A percentile compares a stretch with the other conserved stretches of the same genome.
Evolutionary conservation across 305 asterid species (phyloP).

Genomic region (Solanum chacoense): DNA sequence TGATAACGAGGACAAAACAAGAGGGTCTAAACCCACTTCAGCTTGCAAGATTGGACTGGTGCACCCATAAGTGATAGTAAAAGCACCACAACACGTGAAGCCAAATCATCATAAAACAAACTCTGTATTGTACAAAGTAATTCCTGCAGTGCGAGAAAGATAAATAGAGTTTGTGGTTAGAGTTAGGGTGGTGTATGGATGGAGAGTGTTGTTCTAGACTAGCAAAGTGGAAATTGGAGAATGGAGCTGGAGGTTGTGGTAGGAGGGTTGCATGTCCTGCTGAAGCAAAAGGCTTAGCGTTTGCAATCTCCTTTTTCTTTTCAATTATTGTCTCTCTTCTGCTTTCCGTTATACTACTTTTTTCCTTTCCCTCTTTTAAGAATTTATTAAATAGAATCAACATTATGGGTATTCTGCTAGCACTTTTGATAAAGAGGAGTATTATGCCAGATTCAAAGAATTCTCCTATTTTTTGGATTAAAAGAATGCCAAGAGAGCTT

Average conservation of each 20-base stretch:
- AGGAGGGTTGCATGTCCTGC: neutral
- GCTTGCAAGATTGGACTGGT: neutral
- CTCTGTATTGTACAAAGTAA: neutral
- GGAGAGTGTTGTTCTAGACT: neutral
- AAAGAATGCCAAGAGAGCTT: neutral
- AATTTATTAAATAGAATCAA: neutral
- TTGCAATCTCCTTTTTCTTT: neutral
- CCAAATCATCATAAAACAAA: neutral
- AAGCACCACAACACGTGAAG: neutral
- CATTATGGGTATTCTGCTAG: neutral
- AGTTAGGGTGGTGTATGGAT: neutral
- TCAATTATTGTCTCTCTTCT: neutral
- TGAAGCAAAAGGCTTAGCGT: neutral
- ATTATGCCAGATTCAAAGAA: neutral
- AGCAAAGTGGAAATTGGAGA: neutral
- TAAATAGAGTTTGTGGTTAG: neutral
- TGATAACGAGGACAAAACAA: neutral
- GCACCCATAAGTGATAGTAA: neutral
- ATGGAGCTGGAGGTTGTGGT: neutral
- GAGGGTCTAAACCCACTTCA: neutral
- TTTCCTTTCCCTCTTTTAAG: neutral
- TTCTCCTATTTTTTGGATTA: neutral
- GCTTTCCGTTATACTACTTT: neutral
- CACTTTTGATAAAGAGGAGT: neutral
- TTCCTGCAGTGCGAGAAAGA: neutral